Evolutionary conservation across 495 filamentous ascomycete species (phyloP).

Genomic region (Rhypophila decipiens): DNA sequence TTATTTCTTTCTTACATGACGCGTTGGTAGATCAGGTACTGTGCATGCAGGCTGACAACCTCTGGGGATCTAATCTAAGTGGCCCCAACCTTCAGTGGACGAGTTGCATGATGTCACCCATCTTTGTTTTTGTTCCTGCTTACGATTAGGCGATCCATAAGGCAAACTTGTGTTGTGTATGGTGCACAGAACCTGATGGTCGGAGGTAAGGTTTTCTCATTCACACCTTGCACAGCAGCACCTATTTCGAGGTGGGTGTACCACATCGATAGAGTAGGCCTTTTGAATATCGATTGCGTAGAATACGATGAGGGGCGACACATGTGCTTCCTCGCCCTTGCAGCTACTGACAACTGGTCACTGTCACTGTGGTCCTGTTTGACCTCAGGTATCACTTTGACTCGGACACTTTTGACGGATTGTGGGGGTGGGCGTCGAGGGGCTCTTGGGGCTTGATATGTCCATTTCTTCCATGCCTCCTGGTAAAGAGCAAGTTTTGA

Average conservation of each 20-base stretch:
- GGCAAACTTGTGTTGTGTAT: no score
- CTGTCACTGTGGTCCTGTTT: constrained; percentile 1
- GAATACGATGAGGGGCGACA: constrained; percentile 14
- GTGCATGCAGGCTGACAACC: neutral
- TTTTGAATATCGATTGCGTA: constrained; percentile 7
- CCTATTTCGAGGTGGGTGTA: constrained; percentile 17
- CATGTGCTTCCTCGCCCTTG: constrained; percentile 5
- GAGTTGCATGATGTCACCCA: neutral
- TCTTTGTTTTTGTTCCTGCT: neutral
- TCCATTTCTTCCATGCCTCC: no score
- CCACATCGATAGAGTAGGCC: constrained; percentile 5
- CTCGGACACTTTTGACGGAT: neutral
- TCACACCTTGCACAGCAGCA: constrained; percentile 19
- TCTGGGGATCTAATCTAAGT: neutral
- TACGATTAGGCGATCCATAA: neutral
- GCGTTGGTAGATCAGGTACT: neutral
- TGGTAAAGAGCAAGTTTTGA: no score
- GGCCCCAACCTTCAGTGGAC: neutral
- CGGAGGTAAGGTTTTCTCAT: no score
- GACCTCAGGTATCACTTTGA: constrained; percentile 5
- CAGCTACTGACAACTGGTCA: constrained; percentile 2
- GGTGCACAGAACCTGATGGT: no score
- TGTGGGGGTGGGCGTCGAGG: neutral
- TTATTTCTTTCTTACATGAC: neutral
- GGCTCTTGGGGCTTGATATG: neutral